These are phyloP conservation scores for Penicillium psychrosexuale DNA, from an alignment of 2,329 filamentous ascomycete species.

Conservation along the genomic window DNA sequence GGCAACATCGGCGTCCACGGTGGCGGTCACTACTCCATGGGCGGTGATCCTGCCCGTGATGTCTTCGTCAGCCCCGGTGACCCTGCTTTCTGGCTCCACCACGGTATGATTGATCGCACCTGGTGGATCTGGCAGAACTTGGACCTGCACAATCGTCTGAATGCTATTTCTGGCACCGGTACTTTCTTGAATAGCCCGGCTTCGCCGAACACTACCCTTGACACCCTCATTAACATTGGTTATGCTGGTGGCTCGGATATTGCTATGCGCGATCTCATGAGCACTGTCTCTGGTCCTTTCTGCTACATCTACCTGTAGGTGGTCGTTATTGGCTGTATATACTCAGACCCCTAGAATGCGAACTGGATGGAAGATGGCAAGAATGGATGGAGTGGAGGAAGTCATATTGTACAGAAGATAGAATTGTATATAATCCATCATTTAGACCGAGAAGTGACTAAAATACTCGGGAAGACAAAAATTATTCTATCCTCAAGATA, in stretches of 20 bases:
- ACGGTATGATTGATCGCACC: conserved; percentile 48
- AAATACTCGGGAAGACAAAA: background rate
- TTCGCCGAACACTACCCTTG: conserved; percentile 46
- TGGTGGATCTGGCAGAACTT: conserved; percentile 54
- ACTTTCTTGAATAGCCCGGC: conserved; percentile 47
- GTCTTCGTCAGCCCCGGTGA: conserved; percentile 48
- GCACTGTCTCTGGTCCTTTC: conserved; percentile 46
- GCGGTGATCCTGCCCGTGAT: conserved; percentile 48
- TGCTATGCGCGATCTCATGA: conserved; percentile 41
- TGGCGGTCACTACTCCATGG: conserved; percentile 48
- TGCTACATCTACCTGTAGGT: conserved; percentile 46
- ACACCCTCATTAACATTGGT: conserved; percentile 43
- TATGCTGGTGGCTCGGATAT: conserved; percentile 33
- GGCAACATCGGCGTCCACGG: conserved; percentile 44
- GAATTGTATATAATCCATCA: background rate
- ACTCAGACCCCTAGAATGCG: no score
- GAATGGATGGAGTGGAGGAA: no score
- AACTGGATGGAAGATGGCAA: background rate
- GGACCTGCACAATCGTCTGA: conserved; percentile 36
- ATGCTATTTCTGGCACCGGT: conserved; percentile 43
- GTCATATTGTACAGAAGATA: background rate
- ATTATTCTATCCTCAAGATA: background rate
- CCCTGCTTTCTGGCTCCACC: conserved; percentile 50
- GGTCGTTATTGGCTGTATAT: background rate
- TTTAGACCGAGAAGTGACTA: background rate